Conservation (phyloP, 345 rosid species). For the Atalantia buxifolia region DNA sequence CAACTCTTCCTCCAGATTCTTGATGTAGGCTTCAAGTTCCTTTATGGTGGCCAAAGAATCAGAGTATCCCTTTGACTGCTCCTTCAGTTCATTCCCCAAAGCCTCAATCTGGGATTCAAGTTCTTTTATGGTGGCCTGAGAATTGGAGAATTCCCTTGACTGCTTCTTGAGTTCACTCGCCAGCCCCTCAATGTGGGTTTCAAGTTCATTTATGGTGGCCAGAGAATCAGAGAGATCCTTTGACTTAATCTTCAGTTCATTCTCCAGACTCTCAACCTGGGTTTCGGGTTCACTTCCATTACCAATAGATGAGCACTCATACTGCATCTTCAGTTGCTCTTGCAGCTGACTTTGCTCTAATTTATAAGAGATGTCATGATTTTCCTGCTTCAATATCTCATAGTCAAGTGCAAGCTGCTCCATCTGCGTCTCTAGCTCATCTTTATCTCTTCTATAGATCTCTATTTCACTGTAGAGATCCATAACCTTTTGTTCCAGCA, state of each 20-base stretch:
- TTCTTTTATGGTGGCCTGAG: slow-evolving; percentile 29
- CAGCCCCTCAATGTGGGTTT: slow-evolving; percentile 37
- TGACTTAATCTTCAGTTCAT: slow-evolving; percentile 27
- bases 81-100: slow-evolving; percentile 37
- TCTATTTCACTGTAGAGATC: slow-evolving; percentile 73
- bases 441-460: slow-evolving; percentile 72
- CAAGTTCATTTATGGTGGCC: slow-evolving; percentile 36
- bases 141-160: slow-evolving; percentile 32
- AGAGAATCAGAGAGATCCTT: slow-evolving; percentile 34
- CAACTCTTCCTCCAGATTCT: slow-evolving; percentile 63
- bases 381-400: slow-evolving; percentile 90
- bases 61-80: slow-evolving; percentile 28
- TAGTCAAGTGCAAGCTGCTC: slow-evolving; percentile 96
- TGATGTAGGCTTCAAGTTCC: slow-evolving; percentile 32
- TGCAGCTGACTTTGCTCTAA: slow-evolving; percentile 84
- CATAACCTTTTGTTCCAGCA: slow-evolving; percentile 63
- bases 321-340: slow-evolving; percentile 74
- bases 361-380: slow-evolving; percentile 63
- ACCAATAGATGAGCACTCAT: slow-evolving; percentile 50
- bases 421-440: slow-evolving; percentile 87
- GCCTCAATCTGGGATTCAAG: slow-evolving; percentile 40
- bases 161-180: slow-evolving; percentile 37
- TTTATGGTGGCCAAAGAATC: slow-evolving; percentile 29
- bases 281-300: slow-evolving; percentile 50
- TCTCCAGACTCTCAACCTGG: slow-evolving; percentile 39